Evolutionary conservation across 495 filamentous ascomycete genomes (phyloP).

Genomic region (Symbiotaphrina buchneri): DNA sequence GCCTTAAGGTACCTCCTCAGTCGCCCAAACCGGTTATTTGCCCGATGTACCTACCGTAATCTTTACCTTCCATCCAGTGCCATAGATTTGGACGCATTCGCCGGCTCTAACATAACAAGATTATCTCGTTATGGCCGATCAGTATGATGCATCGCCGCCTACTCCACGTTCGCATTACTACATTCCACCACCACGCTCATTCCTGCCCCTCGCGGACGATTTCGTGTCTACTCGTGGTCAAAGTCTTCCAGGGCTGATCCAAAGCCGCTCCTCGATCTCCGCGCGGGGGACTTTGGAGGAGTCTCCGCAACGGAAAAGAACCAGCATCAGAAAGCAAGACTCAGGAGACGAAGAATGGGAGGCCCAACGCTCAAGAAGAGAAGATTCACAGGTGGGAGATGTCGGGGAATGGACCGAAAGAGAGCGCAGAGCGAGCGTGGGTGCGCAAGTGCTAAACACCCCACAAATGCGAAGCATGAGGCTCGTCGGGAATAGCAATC

Average conservation of each 20-base stretch:
- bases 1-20: too few species aligned
- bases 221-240: slow-evolving; percentile 12
- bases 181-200: not conserved
- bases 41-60: too few species aligned
- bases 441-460: slow-evolving; percentile 28
- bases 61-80: too few species aligned
- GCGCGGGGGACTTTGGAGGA: slow-evolving; percentile 6
- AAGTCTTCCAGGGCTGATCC: slow-evolving; percentile 10
- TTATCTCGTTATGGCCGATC: too few species aligned
- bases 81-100: too few species aligned
- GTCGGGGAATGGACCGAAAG: not conserved
- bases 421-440: slow-evolving; percentile 14
- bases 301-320: slow-evolving; percentile 4
- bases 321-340: not conserved
- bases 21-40: too few species aligned
- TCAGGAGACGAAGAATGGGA: not conserved
- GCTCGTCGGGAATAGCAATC: slow-evolving; percentile 56
- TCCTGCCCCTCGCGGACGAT: slow-evolving; percentile 11
- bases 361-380: not conserved
- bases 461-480: slow-evolving; percentile 56
- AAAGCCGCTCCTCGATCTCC: slow-evolving; percentile 8
- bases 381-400: not conserved
- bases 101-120: too few species aligned
- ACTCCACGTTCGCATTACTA: too few species aligned
- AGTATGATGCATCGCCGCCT: too few species aligned